Conservation (phyloP, 805 yeast species). For the Hanseniaspora taiwanica region DNA sequence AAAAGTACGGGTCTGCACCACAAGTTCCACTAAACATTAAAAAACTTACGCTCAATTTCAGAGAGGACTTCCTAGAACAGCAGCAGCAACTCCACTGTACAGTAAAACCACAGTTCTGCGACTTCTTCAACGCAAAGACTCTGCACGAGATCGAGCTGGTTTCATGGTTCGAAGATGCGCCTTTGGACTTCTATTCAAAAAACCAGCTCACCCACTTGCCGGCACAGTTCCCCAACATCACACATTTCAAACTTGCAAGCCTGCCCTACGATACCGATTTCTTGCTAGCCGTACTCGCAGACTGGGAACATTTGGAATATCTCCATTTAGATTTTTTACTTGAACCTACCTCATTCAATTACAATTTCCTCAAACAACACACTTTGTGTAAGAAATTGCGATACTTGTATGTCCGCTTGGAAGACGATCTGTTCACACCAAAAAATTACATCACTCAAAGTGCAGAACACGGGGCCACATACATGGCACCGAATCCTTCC, state of each 20-base stretch:
- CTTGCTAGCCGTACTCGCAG: not conserved
- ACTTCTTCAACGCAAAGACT: not conserved
- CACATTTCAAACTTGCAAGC: conserved; percentile 1
- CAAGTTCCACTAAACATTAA: conserved; percentile 1
- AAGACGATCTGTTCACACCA: not conserved
- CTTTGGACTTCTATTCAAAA: not conserved
- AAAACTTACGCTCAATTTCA: conserved; percentile 1
- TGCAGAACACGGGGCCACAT: not conserved
- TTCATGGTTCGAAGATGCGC: conserved; percentile 3
- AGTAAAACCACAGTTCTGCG: not conserved
- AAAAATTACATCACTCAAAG: not conserved
- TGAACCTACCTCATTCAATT: not conserved
- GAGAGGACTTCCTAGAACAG: not conserved
- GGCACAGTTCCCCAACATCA: not conserved
- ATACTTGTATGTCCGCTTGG: not conserved
- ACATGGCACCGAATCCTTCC: not conserved
- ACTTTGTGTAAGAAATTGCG: not conserved
- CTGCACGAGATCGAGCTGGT: conserved; percentile 1
- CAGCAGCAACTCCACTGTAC: too few species aligned
- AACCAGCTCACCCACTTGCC: too few species aligned
- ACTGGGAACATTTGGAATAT: not conserved
- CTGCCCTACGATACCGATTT: conserved; percentile 3
- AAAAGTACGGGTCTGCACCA: not conserved
- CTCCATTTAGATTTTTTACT: conserved; percentile 2
- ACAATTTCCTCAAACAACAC: not conserved